Evolutionary conservation across 31 red algal species (phyloP), one percentile per base, ranked within the genome.

Genomic region (Asparagopsis taxiformis): DNA sequence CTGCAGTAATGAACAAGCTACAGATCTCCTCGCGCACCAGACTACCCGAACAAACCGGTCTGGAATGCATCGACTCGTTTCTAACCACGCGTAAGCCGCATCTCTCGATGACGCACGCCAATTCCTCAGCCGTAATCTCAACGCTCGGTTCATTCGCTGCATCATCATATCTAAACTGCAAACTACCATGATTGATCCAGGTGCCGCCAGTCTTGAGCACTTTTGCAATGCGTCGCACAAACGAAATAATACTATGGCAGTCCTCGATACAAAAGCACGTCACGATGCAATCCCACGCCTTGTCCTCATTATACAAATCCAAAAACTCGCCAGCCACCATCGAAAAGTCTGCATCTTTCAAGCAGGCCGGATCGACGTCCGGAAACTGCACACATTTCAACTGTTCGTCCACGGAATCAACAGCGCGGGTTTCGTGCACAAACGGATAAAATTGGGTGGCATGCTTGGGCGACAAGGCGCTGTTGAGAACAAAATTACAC

Each of bases 281-380:
- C 2, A 62, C 87, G 20, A 91, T 38, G 39, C 78, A 84, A 35
- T 91, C 87, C 87, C 87, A 91, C 25, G 49, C 30, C 51, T 65
- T 55, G 29, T 62, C 65, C 16, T 91, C 62, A 5, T 70, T 58
- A 29, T 79, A 83, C 70, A 91, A 70, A 39, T 91, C 87, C 28
- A 91, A 50, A 67, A 91, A 91, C 7, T 91, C 87, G 9, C 87
- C 87, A 39, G 87, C 87, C 13, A 78, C 74, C 87, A 91, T 91
- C 20, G 68, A 62, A 50, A 91, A 91, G 49, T 91, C 57, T 8
- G 78, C 71, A 33, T 51, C 54, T 30, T 79, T 55, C 58, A 91
- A 35, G 24, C 51, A 5, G 15, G 77, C 44, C 57, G 87, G 78
- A 49, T 83, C 65, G 25, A 69, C 65, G 44, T 89, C 85, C 26